Evolutionary conservation across 208 protist genomes (phyloP), one percentile per base, ranked within the genome.

Genomic region (Leishmania arabica): DNA sequence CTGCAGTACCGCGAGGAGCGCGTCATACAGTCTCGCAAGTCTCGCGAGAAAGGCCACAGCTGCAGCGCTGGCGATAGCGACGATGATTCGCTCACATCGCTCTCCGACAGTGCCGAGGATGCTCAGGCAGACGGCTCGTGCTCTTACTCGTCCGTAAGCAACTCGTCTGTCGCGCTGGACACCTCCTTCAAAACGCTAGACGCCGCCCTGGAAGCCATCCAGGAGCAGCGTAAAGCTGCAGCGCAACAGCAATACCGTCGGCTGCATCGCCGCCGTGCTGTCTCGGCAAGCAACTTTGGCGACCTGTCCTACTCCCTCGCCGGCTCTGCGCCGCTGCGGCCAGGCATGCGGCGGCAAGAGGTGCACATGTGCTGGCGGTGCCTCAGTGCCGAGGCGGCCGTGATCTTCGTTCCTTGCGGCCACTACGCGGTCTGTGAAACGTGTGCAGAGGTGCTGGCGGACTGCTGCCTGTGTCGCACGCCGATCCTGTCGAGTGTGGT

Each of bases 311-410:
- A 93, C 79, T 90, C 87, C 31, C 77, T 93, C 60, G 74, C 81
- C 21, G 82, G 79, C 58, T 80, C 83, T n/a, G 85, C 80, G 27
- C 83, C 84, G 2, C 31, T 83, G 45, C 82, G 81, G n/a, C 86
- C 85, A 15, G 86, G 84, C 53, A 86, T 88, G 77, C 85, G 84
- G 31, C 90, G 86, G 17, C 87, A 94, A 79, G 75, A 87, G 31
- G 88, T 93, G 37, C 86, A 90, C 78, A 92, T 96, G 87, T 96
- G 93, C 82, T 93, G 90, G 91, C 75, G 88, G 24, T 96, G 93
- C 75, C 65, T 95, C 31, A 92, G 85, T 72, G 81, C 83, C 37
- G 90, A 95, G 77, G 93, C 93, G 9, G 66, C 72, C 58, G 85
- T 93, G 5, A 84, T 95, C 70, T 88, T 95, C 54, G 51, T 91